Percentiles rank a stretch among this genome's conserved stretches.
Conservation (phyloP, 768 basidiomycete genomes). For the Favolaschia claudopus region DNA sequence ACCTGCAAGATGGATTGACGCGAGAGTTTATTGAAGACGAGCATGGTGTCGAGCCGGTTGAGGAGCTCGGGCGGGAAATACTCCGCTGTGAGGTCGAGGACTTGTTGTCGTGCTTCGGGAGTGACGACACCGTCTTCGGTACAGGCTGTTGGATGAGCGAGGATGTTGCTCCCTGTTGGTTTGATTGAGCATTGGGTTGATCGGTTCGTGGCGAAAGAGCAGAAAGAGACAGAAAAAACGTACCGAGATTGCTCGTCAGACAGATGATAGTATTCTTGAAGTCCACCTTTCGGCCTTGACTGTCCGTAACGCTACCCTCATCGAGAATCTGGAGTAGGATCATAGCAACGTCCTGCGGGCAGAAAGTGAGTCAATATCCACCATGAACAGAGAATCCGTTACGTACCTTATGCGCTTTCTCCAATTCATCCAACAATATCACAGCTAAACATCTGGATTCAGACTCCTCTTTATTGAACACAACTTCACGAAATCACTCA, state of each 20-base stretch:
- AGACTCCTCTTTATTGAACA: background rate
- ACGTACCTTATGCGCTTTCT: conserved; percentile 88
- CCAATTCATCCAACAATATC: conserved; percentile 85
- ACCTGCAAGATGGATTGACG: conserved; percentile 77
- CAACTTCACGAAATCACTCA: conserved; percentile 33
- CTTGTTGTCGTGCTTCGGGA: conserved; percentile 64
- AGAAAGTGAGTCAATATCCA: background rate
- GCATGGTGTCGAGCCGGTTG: conserved; percentile 86
- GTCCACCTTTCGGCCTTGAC: conserved; percentile 90
- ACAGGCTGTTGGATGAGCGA: conserved; percentile 72
- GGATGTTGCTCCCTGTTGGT: conserved; percentile 63
- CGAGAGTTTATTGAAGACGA: conserved; percentile 92
- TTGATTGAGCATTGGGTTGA: background rate
- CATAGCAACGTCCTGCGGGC: conserved; percentile 78
- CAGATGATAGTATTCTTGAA: conserved; percentile 97
- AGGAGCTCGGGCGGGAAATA: conserved; percentile 92
- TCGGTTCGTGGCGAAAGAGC: no score
- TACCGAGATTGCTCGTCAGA: conserved; percentile 86
- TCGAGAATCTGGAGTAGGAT: conserved; percentile 91
- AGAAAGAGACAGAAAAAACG: conserved; percentile 7
- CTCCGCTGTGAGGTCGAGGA: conserved; percentile 76
- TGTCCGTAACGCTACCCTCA: conserved; percentile 89
- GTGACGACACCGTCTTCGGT: conserved; percentile 71
- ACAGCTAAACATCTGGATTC: conserved; percentile 55
- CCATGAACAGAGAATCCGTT: background rate